A percentile compares a stretch with the other conserved stretches of the same genome.
Evolutionary conservation across 306 rosid genomes (phyloP).

Genomic region (Rosa lucieae): DNA sequence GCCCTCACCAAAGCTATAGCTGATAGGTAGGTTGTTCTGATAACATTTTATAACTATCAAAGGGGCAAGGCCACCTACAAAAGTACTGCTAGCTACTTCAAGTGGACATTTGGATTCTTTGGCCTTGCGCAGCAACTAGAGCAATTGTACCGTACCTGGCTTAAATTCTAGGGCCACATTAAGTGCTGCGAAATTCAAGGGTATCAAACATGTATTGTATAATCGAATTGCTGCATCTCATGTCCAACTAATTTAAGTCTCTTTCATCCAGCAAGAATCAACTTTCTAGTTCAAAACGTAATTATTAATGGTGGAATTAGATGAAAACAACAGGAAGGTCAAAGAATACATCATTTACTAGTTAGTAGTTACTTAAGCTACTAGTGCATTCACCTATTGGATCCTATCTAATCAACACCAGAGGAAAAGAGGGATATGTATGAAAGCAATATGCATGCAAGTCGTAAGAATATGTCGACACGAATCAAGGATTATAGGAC

Average conservation of each 20-base stretch:
- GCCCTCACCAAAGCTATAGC: background rate
- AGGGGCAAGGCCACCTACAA: background rate
- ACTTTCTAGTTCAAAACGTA: background rate
- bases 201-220: background rate
- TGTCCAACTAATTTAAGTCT: background rate
- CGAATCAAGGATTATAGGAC: background rate
- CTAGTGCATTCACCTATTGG: background rate
- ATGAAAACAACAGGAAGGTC: background rate
- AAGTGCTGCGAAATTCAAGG: background rate
- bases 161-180: background rate
- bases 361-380: background rate
- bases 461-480: background rate
- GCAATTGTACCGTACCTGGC: background rate
- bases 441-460: background rate
- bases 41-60: background rate
- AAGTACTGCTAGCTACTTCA: background rate
- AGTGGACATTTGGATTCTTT: background rate
- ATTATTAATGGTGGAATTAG: background rate
- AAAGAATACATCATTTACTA: background rate
- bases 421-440: background rate
- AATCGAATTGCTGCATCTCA: conserved; percentile 8
- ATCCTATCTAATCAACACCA: background rate
- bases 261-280: background rate
- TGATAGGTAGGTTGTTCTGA: background rate
- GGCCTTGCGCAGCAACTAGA: background rate